A percentile compares a stretch with the other conserved stretches of the same genome.
Conservation (phyloP, 768 basidiomycete genomes). For the Fomitopsis pulvina region DNA sequence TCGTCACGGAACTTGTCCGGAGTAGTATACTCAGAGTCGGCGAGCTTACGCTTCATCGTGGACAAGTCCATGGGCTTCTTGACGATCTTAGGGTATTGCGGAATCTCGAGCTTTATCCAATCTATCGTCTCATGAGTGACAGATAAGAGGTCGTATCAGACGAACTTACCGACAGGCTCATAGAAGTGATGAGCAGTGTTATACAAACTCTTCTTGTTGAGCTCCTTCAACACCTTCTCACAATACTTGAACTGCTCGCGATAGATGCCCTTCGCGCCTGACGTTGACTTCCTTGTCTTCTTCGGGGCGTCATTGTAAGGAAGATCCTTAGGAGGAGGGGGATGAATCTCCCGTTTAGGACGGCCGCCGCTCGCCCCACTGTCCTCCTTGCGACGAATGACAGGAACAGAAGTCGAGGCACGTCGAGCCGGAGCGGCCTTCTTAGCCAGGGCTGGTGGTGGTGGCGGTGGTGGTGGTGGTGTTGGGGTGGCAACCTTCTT, state of each 20-base stretch:
- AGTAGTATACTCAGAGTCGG: constrained; percentile 66
- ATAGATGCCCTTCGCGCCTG: constrained; percentile 56
- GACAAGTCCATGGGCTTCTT: constrained; percentile 95
- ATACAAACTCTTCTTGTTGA: constrained; percentile 76
- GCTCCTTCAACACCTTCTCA: constrained; percentile 61
- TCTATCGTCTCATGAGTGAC: constrained; percentile 37
- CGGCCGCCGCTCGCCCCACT: constrained; percentile 46
- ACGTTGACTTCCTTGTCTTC: constrained; percentile 58
- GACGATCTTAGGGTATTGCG: constrained; percentile 79
- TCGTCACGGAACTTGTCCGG: constrained; percentile 82
- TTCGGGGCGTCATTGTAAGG: constrained; percentile 75
- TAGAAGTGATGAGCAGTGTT: constrained; percentile 78
- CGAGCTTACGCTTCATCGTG: constrained; percentile 83
- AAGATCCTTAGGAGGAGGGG: constrained; percentile 88
- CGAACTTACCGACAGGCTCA: constrained; percentile 80
- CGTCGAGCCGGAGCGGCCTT: constrained; percentile 49
- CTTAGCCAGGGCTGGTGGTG: no score
- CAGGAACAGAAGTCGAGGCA: constrained; percentile 74
- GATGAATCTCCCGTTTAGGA: constrained; percentile 98
- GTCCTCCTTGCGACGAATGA: constrained; percentile 72
- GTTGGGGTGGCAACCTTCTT: constrained; percentile 38
- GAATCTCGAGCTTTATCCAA: constrained; percentile 70
- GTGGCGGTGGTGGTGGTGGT: constrained; percentile 35
- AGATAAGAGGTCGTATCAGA: constrained; percentile 5
- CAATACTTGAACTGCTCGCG: constrained; percentile 85